Evolutionary conservation across 2,329 filamentous ascomycete genomes (phyloP).

Genomic region (Botrytis squamosa): DNA sequence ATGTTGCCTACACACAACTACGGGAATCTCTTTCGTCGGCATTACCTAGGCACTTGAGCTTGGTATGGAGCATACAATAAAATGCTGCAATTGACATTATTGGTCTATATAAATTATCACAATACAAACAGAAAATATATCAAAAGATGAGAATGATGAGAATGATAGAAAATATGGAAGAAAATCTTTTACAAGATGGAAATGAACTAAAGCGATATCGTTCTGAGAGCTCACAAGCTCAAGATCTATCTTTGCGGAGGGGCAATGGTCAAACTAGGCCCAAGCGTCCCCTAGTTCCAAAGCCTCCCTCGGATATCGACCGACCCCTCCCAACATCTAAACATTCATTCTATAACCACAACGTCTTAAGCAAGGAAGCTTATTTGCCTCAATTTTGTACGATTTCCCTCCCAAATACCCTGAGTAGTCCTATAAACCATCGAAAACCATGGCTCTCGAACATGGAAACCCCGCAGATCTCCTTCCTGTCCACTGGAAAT

Average conservation of each 20-base stretch:
- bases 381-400: neutral
- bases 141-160: no score
- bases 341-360: neutral
- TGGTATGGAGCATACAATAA: neutral
- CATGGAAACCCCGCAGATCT: slow-evolving; percentile 67
- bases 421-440: neutral
- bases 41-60: neutral
- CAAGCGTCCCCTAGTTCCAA: neutral
- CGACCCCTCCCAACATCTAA: neutral
- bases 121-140: neutral
- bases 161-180: no score
- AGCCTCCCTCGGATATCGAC: neutral
- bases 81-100: neutral
- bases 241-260: neutral
- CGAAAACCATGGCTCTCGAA: slow-evolving; percentile 33
- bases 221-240: neutral
- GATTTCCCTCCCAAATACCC: neutral
- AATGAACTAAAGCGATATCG: neutral
- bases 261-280: neutral
- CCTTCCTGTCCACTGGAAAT: slow-evolving; percentile 82
- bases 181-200: neutral
- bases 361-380: neutral
- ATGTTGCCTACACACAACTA: neutral
- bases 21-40: neutral
- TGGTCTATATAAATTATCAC: neutral